Percentiles rank a stretch among this genome's conserved stretches.
These are phyloP conservation scores for Trichoderma atrobrunneum DNA, from an alignment of 2,329 filamentous ascomycete genomes.

Conservation along the genomic window DNA sequence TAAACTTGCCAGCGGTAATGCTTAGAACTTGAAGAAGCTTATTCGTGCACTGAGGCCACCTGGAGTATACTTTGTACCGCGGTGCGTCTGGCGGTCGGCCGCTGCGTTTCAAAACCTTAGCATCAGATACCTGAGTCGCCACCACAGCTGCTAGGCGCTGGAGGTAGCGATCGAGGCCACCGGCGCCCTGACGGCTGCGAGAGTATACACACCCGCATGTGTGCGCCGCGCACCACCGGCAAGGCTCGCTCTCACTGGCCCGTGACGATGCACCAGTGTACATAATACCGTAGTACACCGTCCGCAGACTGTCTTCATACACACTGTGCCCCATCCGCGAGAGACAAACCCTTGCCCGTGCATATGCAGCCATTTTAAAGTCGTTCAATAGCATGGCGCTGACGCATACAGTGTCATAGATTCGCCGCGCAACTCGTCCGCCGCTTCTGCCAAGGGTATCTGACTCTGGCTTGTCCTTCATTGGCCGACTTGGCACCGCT, in stretches of 20 bases:
- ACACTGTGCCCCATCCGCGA: background rate
- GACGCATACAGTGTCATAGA: conserved; percentile 1
- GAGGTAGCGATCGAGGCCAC: background rate
- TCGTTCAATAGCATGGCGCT: background rate
- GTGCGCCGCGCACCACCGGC: background rate
- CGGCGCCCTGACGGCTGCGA: background rate
- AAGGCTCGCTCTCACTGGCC: background rate
- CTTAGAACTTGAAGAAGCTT: background rate
- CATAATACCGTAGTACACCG: background rate
- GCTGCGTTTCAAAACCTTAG: background rate
- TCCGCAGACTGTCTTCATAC: background rate
- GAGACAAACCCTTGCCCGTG: conserved; percentile 9
- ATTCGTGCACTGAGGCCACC: background rate
- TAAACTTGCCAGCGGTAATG: background rate
- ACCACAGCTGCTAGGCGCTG: background rate
- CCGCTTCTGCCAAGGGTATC: background rate
- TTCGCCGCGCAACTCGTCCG: background rate
- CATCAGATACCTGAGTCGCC: background rate
- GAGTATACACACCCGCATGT: background rate
- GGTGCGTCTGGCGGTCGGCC: background rate
- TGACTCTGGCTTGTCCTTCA: background rate
- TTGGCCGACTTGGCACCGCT: background rate
- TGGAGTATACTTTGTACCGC: background rate
- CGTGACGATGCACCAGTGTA: background rate
- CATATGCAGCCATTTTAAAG: conserved; percentile 19